Percentiles rank a stretch among this genome's conserved stretches.
Evolutionary conservation across 2,329 filamentous ascomycete genomes (phyloP).

Genomic region (Aspergillus hiratsukae): DNA sequence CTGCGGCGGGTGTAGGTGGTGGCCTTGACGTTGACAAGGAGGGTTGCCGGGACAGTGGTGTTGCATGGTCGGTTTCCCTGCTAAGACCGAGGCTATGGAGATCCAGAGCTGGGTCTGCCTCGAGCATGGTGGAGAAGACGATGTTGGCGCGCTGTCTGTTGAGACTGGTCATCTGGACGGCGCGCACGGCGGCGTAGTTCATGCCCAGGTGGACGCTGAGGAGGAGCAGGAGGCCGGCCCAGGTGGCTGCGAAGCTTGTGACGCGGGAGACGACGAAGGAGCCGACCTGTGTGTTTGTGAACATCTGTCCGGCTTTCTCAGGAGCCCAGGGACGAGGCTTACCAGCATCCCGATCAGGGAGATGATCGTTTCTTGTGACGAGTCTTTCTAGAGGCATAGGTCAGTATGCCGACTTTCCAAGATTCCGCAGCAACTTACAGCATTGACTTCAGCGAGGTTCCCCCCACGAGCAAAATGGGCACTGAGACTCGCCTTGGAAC

Average conservation of each 20-base stretch:
- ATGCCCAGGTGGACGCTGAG: conserved; percentile 73
- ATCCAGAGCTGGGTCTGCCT: conserved; percentile 25
- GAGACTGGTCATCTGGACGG: conserved; percentile 76
- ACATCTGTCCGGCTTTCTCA: not conserved
- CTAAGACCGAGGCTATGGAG: conserved; percentile 5
- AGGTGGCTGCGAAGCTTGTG: conserved; percentile 66
- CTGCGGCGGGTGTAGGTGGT: conserved; percentile 58
- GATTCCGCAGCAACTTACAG: conserved; percentile 46
- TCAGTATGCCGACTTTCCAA: conserved; percentile 1
- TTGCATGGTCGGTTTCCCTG: not conserved
- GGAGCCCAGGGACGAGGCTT: conserved; percentile 19
- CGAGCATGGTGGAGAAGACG: conserved; percentile 58
- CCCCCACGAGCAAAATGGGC: conserved; percentile 85
- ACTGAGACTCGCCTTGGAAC: conserved; percentile 84
- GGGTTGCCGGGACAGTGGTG: not conserved
- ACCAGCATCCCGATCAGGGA: conserved; percentile 80
- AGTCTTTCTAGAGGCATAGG: conserved; percentile 60
- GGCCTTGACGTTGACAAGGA: conserved; percentile 5
- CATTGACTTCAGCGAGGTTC: conserved; percentile 89
- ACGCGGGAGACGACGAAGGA: conserved; percentile 75
- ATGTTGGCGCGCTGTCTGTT: conserved; percentile 85
- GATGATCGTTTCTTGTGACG: conserved; percentile 91
- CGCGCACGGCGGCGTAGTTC: conserved; percentile 80
- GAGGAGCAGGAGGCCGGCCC: conserved; percentile 66
- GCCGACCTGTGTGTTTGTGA: conserved; percentile 51